A percentile compares a stretch with the other conserved stretches of the same genome.
These are phyloP conservation scores for Radiomyces spectabilis DNA, from an alignment of 192 early-diverging fungal genomes.

Conservation along the genomic window DNA sequence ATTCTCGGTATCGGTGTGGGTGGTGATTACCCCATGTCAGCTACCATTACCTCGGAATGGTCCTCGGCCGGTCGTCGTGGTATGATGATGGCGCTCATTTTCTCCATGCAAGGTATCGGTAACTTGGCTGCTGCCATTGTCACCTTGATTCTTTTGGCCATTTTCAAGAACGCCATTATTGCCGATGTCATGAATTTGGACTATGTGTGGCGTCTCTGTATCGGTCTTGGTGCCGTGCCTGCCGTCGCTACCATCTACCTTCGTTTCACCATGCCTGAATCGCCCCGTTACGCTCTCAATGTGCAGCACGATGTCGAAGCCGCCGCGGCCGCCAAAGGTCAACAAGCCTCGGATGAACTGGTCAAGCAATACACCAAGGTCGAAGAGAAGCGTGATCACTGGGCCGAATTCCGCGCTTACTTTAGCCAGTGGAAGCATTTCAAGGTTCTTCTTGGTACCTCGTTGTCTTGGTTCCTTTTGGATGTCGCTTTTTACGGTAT, in stretches of 20 bases:
- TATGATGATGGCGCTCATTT: conserved; percentile 53
- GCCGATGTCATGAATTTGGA: conserved; percentile 64
- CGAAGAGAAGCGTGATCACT: conserved; percentile 37
- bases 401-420: conserved; percentile 57
- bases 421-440: conserved; percentile 76
- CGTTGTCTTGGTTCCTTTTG: conserved; percentile 71
- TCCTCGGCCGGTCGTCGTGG: conserved; percentile 74
- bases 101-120: conserved; percentile 93
- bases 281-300: conserved; percentile 76
- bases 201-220: conserved; percentile 86
- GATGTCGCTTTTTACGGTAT: conserved; percentile 78
- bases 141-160: conserved; percentile 63
- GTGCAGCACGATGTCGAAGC: conserved; percentile 42
- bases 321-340: conserved; percentile 37
- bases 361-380: conserved; percentile 38
- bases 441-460: conserved; percentile 71
- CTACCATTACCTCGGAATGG: conserved; percentile 87
- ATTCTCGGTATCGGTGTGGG: conserved; percentile 91
- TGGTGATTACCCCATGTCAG: conserved; percentile 92
- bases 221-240: conserved; percentile 81
- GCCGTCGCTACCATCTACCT: conserved; percentile 81
- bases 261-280: conserved; percentile 87
- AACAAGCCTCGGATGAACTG: conserved; percentile 13
- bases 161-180: conserved; percentile 64
- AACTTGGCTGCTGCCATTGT: conserved; percentile 77